Evolutionary conservation across 495 filamentous ascomycete genomes (phyloP), one percentile per base, ranked within the genome.

Genomic region (Annulohypoxylon stygium): DNA sequence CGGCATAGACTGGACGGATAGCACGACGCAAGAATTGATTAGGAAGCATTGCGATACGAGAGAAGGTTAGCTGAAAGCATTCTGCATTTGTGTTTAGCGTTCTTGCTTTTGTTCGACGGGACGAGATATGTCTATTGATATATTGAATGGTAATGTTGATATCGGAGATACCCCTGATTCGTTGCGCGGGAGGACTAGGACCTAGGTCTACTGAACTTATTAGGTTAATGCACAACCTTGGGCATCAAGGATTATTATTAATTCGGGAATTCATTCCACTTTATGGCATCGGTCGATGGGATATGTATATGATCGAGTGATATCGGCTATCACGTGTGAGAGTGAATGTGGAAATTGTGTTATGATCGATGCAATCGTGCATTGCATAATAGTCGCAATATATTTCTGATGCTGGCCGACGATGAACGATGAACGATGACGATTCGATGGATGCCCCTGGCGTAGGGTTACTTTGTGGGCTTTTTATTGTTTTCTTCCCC

Each of bases 131-230:
- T 59, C 12, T 58, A 58, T 57, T 41, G 41, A 59, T 50, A 26
- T 55, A 23, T 14, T 67, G 60, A 45, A 70, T 70, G 47, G 67
- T 54, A 33, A 74, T 53, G 47, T 70, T 54, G 39, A 74, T 53
- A 61, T 16, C 41, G 43, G 55, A 65, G 72, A 75, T 75, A 75
- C 67, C 62, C 67, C 61, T 53, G 36, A 43, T 67, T 34, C 20
- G 50, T 50, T 65, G 41, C 43, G 33, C 48, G 26, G 16, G 20
- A 50, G 36, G 47, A 41, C 11, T 61, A 50, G 45, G 47, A 50
- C 7, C 50, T 10, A 50, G 63, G 33, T 59, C 11, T 47, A 36
- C 41, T 11, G 57, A 58, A 50, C 23, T 41, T 37, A 41, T 73
- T 69, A 57, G 55, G 67, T 70, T 63, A 69, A 51, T 50, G 63